A percentile compares a stretch with the other conserved stretches of the same genome.
Conservation (phyloP, 139 green algal genomes). For the Desmodesmus armatus region DNA sequence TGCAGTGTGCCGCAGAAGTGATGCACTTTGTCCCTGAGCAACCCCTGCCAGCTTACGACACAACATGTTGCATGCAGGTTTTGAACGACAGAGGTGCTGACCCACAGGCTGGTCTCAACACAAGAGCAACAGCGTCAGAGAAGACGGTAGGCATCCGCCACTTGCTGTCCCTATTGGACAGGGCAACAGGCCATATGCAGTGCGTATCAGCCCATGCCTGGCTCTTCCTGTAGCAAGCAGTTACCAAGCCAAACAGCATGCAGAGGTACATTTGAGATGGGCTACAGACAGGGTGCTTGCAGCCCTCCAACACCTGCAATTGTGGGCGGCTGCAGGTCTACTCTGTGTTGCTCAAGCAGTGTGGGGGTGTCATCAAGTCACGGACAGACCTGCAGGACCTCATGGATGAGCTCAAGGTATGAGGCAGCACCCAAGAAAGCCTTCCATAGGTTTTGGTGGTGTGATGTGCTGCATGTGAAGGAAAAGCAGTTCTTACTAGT, state of each 20-base stretch:
- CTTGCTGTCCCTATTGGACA: neutral
- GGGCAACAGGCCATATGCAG: neutral
- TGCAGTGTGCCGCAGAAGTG: too few relatives aligned
- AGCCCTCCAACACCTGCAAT: too few relatives aligned
- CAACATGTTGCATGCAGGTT: constrained; percentile 33
- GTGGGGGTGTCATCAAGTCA: constrained; percentile 8
- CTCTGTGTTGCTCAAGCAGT: constrained; percentile 41
- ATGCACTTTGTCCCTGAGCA: too few relatives aligned
- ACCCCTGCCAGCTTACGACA: neutral
- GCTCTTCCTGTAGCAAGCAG: constrained; percentile 21
- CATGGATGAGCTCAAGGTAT: constrained; percentile 50
- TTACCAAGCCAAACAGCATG: neutral
- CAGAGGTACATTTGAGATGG: too few relatives aligned
- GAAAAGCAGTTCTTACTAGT: too few relatives aligned
- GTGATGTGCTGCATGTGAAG: too few relatives aligned
- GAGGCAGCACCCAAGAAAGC: too few relatives aligned
- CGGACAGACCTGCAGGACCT: constrained; percentile 54
- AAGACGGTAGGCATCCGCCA: constrained; percentile 45
- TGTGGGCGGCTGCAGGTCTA: too few relatives aligned
- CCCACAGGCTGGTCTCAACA: constrained; percentile 38
- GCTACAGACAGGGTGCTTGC: neutral
- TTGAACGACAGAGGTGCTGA: constrained; percentile 57
- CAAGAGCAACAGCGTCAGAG: constrained; percentile 50
- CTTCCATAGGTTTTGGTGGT: too few relatives aligned
- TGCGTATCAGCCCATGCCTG: neutral